Conservation (phyloP, 1,284 basidiomycete genomes). For the Melampsora abietis-canadensis region DNA sequence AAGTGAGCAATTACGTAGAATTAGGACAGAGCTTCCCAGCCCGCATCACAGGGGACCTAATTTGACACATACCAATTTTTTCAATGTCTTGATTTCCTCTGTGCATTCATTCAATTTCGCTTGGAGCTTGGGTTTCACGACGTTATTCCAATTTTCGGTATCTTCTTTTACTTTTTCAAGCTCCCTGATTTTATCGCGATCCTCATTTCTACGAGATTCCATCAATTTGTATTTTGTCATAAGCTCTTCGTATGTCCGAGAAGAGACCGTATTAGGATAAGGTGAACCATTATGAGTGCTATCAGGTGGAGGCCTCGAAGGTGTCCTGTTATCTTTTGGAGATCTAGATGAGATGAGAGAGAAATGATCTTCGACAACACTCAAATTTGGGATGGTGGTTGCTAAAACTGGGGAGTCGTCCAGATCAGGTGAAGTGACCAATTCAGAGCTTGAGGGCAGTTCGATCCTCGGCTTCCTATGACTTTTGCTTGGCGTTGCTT, state of each 20-base stretch:
- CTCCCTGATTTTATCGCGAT: slow-evolving; percentile 73
- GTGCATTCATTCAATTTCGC: slow-evolving; percentile 47
- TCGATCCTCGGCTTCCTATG: background rate
- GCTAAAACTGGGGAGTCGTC: slow-evolving; percentile 22
- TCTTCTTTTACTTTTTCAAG: slow-evolving; percentile 80
- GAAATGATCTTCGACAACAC: slow-evolving; percentile 54
- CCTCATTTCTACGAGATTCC: slow-evolving; percentile 80
- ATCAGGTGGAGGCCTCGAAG: background rate
- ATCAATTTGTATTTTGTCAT: slow-evolving; percentile 77
- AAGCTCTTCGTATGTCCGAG: slow-evolving; percentile 60
- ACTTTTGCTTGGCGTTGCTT: slow-evolving; percentile 15
- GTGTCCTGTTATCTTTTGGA: slow-evolving; percentile 5
- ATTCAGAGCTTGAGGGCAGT: background rate
- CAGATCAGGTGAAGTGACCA: slow-evolving; percentile 4
- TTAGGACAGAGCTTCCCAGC: slow-evolving; percentile 28
- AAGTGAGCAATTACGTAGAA: background rate
- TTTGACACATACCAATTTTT: slow-evolving; percentile 52
- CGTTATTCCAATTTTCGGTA: slow-evolving; percentile 75
- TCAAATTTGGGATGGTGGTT: background rate
- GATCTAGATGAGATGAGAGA: slow-evolving; percentile 1
- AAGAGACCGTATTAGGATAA: slow-evolving; percentile 46
- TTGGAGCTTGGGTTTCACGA: slow-evolving; percentile 66
- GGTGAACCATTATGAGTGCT: slow-evolving; percentile 7
- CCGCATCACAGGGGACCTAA: background rate
- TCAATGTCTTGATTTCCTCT: slow-evolving; percentile 74